Evolutionary conservation across 176 grass and related monocot species (phyloP), one percentile per base, ranked within the genome.

Genomic region (Triticum monococcum): DNA sequence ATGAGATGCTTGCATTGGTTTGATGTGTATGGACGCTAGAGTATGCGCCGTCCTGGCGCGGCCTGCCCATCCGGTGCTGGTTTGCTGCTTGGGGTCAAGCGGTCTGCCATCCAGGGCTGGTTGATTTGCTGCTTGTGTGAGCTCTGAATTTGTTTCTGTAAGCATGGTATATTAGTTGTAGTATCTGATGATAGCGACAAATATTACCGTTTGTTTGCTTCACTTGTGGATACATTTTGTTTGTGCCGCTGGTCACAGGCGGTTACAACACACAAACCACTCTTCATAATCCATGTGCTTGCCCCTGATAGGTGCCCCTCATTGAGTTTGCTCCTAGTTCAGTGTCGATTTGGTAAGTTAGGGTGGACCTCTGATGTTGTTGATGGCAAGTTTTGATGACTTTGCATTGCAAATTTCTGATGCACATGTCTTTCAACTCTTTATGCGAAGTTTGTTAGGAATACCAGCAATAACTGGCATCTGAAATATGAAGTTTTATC

Each of bases 121-220:
- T 68, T 81, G 20, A 36, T 68, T 81, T 86, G 69, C 23, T 70
- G 80, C 26, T 73, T 37, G 65, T 17, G 38, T 43, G 33, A 40
- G 20, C 73, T 52, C 56, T 59, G 18, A 22, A 22, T 59, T 22
- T 59, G 18, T 57, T 59, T 59, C 22, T 8, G 25, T 10, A 11
- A 65, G 14, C 40, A 12, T 54, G 28, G 24, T 40, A 86, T 37
- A 37, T 64, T 71, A 70, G 38, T 28, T 33, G 25, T 31, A 32
- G 45, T 23, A 50, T 52, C 76, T 43, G 13, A 32, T 63, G 89
- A 85, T 32, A 88, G 85, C 77, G 89, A 91, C 85, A 54, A 54
- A n/a, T 50, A 20, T 24, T 63, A 52, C 48, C 25, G 12, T 36
- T 61, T 80, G 37, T 75, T 84, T 78, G 62, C 86, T 82, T 50